These are phyloP conservation scores for Sherardia arvensis DNA, from an alignment of 257 asterid species.

Conservation along the genomic window DNA sequence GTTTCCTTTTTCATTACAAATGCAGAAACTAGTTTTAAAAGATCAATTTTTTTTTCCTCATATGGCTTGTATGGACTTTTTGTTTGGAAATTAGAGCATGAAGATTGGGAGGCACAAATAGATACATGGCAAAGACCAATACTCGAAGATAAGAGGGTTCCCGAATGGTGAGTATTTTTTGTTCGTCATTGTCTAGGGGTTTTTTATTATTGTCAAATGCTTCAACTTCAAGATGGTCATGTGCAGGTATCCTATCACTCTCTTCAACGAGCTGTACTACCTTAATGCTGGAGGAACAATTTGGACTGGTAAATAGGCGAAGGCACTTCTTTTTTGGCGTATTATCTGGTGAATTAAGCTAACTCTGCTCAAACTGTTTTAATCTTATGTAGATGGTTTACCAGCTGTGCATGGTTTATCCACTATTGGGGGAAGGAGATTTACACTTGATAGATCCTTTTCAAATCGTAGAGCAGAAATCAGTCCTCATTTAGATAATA, in stretches of 20 bases:
- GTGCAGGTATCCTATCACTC: slow-evolving; percentile 86
- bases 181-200: slow-evolving; percentile 13
- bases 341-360: slow-evolving; percentile 8
- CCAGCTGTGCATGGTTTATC: slow-evolving; percentile 59
- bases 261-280: slow-evolving; percentile 94
- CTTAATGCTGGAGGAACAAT: slow-evolving; percentile 89
- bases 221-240: slow-evolving; percentile 14
- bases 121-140: slow-evolving; percentile 95
- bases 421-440: slow-evolving; percentile 42
- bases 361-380: neutral
- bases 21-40: neutral
- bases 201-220: slow-evolving; percentile 5
- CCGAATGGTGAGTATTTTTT: slow-evolving; percentile 62
- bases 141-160: slow-evolving; percentile 80
- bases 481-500: slow-evolving; percentile 22
- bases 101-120: slow-evolving; percentile 74
- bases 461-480: slow-evolving; percentile 14
- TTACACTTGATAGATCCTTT: slow-evolving; percentile 48
- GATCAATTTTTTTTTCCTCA: neutral
- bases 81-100: slow-evolving; percentile 38
- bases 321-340: slow-evolving; percentile 11
- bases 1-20: neutral
- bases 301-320: slow-evolving; percentile 70
- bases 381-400: slow-evolving; percentile 64
- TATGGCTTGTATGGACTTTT: neutral